Percentiles rank a stretch among this genome's conserved stretches.
These are phyloP conservation scores for Aspergillus fumigatiaffinis DNA, from an alignment of 2,329 filamentous ascomycete species.

Conservation along the genomic window DNA sequence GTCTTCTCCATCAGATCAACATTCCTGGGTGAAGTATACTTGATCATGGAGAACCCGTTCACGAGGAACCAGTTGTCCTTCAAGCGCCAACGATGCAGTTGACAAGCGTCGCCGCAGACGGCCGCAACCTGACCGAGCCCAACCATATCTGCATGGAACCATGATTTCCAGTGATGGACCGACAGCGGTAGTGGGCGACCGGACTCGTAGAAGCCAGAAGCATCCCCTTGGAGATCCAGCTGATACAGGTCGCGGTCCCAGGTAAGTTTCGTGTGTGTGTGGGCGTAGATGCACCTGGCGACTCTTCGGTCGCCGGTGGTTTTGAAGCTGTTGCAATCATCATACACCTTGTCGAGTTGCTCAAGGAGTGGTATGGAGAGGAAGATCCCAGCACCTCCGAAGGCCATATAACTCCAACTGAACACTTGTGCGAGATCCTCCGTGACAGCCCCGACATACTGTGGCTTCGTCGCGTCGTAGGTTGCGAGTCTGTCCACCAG, in stretches of 20 bases:
- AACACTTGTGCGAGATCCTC: slow-evolving; percentile 49
- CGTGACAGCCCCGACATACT: slow-evolving; percentile 54
- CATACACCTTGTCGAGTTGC: slow-evolving; percentile 43
- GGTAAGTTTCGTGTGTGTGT: slow-evolving; percentile 50
- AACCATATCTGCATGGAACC: slow-evolving; percentile 44
- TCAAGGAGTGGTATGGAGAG: slow-evolving; percentile 48
- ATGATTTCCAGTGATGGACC: slow-evolving; percentile 57
- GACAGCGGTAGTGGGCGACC: slow-evolving; percentile 46
- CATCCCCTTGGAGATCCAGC: slow-evolving; percentile 50
- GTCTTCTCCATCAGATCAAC: slow-evolving; percentile 48
- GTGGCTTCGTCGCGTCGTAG: slow-evolving; percentile 43
- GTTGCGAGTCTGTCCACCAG: slow-evolving; percentile 43
- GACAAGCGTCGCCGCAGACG: slow-evolving; percentile 50
- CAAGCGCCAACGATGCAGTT: slow-evolving; percentile 50
- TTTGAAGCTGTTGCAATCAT: slow-evolving; percentile 44
- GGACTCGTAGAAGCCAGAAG: slow-evolving; percentile 55
- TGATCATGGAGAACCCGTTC: slow-evolving; percentile 55
- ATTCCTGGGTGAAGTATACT: slow-evolving; percentile 42
- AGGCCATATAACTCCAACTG: slow-evolving; percentile 53
- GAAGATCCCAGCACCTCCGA: slow-evolving; percentile 55
- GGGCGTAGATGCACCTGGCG: slow-evolving; percentile 50
- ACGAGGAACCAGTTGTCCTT: slow-evolving; percentile 41
- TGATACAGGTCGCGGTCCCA: slow-evolving; percentile 51
- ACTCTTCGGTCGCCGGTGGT: slow-evolving; percentile 50
- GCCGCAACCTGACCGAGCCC: slow-evolving; percentile 44